A percentile compares a stretch with the other conserved stretches of the same genome.
Evolutionary conservation across 306 rosid species (phyloP).

Genomic region (Cotoneaster glaucophyllus): DNA sequence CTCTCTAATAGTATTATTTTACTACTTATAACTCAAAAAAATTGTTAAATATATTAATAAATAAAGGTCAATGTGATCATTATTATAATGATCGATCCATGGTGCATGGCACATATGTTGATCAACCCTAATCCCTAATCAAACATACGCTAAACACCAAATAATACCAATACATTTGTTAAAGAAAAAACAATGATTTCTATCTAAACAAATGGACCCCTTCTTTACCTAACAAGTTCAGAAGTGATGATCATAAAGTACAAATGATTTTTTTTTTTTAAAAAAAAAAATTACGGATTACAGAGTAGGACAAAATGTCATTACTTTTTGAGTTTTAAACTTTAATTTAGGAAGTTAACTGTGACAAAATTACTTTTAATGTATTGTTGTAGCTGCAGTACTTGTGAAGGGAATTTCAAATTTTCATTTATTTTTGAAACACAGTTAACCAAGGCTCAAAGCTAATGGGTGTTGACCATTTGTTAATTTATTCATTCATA

Average conservation of each 20-base stretch:
- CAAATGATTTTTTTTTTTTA: background rate
- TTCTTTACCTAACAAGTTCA: background rate
- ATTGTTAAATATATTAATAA: background rate
- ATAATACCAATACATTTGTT: background rate
- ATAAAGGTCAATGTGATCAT: background rate
- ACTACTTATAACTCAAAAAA: no score
- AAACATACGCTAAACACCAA: background rate
- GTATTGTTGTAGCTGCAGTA: background rate
- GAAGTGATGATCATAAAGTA: background rate
- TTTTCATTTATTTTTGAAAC: background rate
- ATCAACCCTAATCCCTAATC: background rate
- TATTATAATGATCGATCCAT: background rate
- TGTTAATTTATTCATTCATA: background rate
- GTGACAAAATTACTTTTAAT: background rate
- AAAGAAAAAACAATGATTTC: background rate
- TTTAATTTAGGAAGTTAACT: background rate
- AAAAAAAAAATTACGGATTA: background rate
- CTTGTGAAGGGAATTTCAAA: background rate
- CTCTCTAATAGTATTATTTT: background rate
- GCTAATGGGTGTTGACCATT: background rate
- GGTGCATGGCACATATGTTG: background rate
- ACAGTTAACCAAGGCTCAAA: background rate
- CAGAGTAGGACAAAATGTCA: slow-evolving; percentile 9
- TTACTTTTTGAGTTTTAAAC: background rate
- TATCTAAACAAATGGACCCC: background rate